Base-by-base conservation (phyloP, 2,329 filamentous ascomycete genomes). In the Colletotrichum higginsianum region DNA sequence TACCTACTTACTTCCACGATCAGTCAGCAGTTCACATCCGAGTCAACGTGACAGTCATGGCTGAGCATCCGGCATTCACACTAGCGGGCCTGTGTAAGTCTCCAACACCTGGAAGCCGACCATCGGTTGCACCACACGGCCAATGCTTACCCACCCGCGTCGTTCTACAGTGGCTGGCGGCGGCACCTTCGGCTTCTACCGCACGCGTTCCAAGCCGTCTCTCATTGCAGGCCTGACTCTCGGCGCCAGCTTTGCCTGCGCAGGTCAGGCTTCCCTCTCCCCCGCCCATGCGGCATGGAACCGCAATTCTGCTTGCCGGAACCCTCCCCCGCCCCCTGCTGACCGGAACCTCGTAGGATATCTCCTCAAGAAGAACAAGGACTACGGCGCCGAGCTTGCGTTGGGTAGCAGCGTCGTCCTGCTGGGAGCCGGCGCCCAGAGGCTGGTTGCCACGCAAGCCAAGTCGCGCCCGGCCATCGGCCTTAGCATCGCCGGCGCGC, bases 341-440 rank as follows among this genome's bases (percentile, higher is more conserved):
- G 49, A 12, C 23, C 5, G 21, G 6, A 46, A 16, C 2, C 6
- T 26, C 73, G 44, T 8, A 84, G 82, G 82, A 57, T 84, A 84
- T 55, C 80, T 84, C 26, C 78, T 84, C 67, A 83, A 82, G 75
- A 75, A 79, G 66, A 84, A 84, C 76, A 82, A 82, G 75, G 82
- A 84, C 76, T 83, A 84, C 61, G 82, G 82, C 46, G 76, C 82
- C 12, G 82, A 84, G 77, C 77, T 84, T 44, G 82, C 82, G 2
- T 78, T 84, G 5, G 82, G 79, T 47, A 84, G 81, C 75, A 84
- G 82, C 68, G 71, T 83, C 46, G 73, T 81, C 3, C 73, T 84
- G 18, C 77, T 80, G 12, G 82, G 79, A 12, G 82, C 82, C 0
- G 81, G 81, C n/a, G 74, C 81, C 16, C 80, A 80, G 12, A 76